phyloP scores from a whole-genome alignment of 352 stramenopile genomes.

The Pilasporangium apinafurcum region DNA sequence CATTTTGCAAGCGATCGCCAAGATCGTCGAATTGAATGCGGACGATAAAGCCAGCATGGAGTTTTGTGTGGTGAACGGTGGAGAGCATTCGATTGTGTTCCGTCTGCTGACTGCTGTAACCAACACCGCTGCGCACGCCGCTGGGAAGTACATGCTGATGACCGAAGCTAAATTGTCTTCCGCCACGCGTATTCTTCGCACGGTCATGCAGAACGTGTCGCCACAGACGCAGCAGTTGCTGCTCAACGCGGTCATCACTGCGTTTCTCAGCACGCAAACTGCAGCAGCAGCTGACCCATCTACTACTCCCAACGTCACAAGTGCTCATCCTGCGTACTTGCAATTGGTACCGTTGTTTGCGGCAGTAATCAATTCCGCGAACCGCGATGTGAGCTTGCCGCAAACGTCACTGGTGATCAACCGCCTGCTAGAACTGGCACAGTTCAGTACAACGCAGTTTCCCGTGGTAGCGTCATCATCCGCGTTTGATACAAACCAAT shows the following conservation, averaged over 20 bases:
- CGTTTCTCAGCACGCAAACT: conserved; percentile 47
- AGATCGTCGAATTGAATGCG: conserved; percentile 76
- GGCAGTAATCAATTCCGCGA: conserved; percentile 73
- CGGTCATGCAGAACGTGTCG: conserved; percentile 74
- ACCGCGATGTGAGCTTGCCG: conserved; percentile 44
- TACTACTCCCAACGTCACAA: neutral
- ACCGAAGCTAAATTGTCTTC: conserved; percentile 35
- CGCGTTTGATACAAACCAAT: conserved; percentile 7
- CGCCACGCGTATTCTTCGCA: conserved; percentile 58
- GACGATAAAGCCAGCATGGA: conserved; percentile 73
- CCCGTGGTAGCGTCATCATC: conserved; percentile 4
- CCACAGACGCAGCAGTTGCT: conserved; percentile 55
- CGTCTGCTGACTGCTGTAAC: conserved; percentile 51
- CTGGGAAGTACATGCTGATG: conserved; percentile 15
- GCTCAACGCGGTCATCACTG: conserved; percentile 42
- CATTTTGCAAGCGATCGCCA: conserved; percentile 65
- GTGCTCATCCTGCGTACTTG: conserved; percentile 23
- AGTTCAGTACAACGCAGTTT: conserved; percentile 18
- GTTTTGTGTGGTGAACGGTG: conserved; percentile 45
- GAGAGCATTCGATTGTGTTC: conserved; percentile 44
- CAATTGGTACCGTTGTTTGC: conserved; percentile 74
- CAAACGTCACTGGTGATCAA: conserved; percentile 70
- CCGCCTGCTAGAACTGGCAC: conserved; percentile 67
- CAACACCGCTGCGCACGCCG: conserved; percentile 42
- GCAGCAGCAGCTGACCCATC: conserved; percentile 10